Evolutionary conservation across 2,329 filamentous ascomycete genomes (phyloP), one percentile per base, ranked within the genome.

Genomic region (Drechslerella dactyloides): DNA sequence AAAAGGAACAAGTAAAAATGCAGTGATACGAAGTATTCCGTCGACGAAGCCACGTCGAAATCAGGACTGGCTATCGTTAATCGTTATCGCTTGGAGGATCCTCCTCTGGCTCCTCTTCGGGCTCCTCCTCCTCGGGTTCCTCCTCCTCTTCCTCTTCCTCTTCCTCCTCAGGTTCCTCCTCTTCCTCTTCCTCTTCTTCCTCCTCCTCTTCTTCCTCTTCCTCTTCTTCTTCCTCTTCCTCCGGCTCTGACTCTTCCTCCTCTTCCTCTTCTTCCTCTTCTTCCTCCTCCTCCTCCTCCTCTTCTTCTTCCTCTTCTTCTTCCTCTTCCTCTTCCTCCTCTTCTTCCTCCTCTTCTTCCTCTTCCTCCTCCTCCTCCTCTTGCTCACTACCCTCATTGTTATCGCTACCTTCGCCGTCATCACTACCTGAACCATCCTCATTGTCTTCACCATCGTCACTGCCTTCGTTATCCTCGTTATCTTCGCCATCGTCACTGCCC

Each of bases 381-480:
- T 48, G 15, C 8, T 48, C 19, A 19, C 19, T 35, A n/a, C 15
- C 23, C 23, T 19, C 17, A 33, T 19, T 17, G 50, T 30, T 13
- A 7, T 19, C 24, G 50, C 23, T 35, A 23, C 15, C 23, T 2
- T 33, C 24, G 23, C 23, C 23, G 17, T 33, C 24, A 4, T 35
- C 50, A 53, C n/a, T 35, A 2, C 30, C 52, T 55, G 35, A 24
- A 15, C 37, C 52, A 10, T 40, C 30, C 15, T 55, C 52, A 11
- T 55, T 23, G 15, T 35, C 52, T 8, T 55, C 30, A 11, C 37
- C 27, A n/a, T 55, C 52, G 1, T 37, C 30, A 55, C 37, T n/a
- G n/a, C 21, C n/a, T 19, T 55, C 52, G 2, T 44, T 35, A 27
- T 57, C 35, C 5, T 27, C 33, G 7, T 57, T 35, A 6, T 57